Evolutionary conservation across 768 basidiomycete genomes (phyloP), one percentile per base, ranked within the genome.

Genomic region (Tremella fuciformis): DNA sequence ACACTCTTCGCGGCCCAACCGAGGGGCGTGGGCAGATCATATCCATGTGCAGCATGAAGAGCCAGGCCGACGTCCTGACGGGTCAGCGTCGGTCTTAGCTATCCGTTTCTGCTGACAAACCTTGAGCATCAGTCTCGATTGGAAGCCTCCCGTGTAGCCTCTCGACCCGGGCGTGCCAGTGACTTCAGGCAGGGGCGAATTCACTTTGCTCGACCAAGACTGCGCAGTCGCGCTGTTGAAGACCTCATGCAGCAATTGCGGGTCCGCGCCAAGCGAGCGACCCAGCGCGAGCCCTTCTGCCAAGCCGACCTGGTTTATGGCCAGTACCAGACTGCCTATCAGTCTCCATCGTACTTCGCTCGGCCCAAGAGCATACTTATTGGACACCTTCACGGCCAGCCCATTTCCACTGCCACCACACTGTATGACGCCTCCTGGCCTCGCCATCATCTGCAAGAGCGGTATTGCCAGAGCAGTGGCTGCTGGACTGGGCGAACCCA

Each of bases 401-500:
- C 71, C 71, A 25, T 67, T 59, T 4, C 71, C 71, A 53, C 65
- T 70, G 16, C 26, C 53, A 15, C 71, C 71, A 49, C 71, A 73
- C 18, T 53, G 39, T 16, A 73, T 57, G 3, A 73, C 63, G 11
- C 71, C 63, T 13, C 62, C 69, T 38, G 61, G 55, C 25, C 69
- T 51, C 1, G 71, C 71, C 71, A 73, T 73, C 2, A 54, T 39
- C 38, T 57, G 55, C 21, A 73, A 39, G 15, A 70, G 37, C 6
- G 66, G 69, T n/a, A 62, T 21, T 0, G 71, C 71, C 22, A 65
- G 40, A 2, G 61, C 37, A 1, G 65, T 65, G 18, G 67, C 69
- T 9, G 15, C 2, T 1, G 40, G 8, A 13, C 63, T 67, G 1
- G 84, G 81, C 1, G 91, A 91, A 13, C 93, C 93, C 18, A 93